These are phyloP conservation scores for Fonsecaea multimorphosa DNA, from an alignment of 2,329 filamentous ascomycete species.

Conservation along the genomic window DNA sequence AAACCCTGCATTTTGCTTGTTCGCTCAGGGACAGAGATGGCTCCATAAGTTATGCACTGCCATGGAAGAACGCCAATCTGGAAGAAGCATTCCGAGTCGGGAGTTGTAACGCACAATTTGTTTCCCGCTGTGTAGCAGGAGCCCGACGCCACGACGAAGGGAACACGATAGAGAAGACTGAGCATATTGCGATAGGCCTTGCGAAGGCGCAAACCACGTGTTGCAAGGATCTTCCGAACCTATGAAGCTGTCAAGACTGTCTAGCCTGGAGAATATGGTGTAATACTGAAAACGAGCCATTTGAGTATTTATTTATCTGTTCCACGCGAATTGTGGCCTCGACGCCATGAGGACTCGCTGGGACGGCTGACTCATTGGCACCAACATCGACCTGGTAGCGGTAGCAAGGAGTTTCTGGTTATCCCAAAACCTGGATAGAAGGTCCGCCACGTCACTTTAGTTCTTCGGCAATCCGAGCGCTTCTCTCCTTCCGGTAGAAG, in stretches of 20 bases:
- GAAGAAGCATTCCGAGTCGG: no score
- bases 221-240: background rate
- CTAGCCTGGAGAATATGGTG: background rate
- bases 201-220: background rate
- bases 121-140: background rate
- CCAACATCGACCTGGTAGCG: background rate
- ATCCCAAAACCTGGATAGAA: background rate
- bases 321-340: background rate
- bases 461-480: slow-evolving; percentile 34
- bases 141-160: background rate
- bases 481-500: slow-evolving; percentile 40
- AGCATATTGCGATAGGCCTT: background rate
- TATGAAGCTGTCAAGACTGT: background rate
- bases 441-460: background rate
- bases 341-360: background rate
- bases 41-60: background rate
- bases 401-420: background rate
- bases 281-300: background rate
- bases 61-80: no score
- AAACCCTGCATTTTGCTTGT: background rate
- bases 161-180: background rate
- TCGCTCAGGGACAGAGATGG: background rate
- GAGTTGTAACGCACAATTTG: background rate
- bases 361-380: background rate
- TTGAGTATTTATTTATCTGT: background rate